Evolutionary conservation across 1,284 basidiomycete species (phyloP).

Genomic region (Sphaerobolus stellatus): DNA sequence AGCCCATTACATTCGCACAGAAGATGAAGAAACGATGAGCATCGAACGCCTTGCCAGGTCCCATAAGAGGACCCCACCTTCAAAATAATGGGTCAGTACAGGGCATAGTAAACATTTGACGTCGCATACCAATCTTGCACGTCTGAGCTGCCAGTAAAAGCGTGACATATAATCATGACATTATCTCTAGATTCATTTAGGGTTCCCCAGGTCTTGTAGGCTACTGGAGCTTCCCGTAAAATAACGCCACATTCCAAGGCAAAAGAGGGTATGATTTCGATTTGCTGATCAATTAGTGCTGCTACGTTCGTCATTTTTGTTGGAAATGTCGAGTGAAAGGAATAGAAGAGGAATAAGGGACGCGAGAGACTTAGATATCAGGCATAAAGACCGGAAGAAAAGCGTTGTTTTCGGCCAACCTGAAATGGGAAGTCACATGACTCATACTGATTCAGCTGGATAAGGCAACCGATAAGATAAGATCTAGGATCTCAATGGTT

Average conservation of each 20-base stretch:
- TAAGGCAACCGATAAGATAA: no score
- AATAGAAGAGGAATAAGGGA: no score
- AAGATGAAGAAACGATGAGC: constrained; percentile 89
- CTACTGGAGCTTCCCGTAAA: constrained; percentile 81
- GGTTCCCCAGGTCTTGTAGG: constrained; percentile 96
- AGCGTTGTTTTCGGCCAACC: no score
- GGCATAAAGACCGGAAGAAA: no score
- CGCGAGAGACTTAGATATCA: no score
- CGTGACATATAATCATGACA: constrained; percentile 96
- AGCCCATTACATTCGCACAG: constrained; percentile 91
- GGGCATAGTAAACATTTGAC: no score
- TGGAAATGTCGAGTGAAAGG: no score
- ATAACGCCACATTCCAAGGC: constrained; percentile 78
- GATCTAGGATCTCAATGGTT: no score
- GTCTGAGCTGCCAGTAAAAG: constrained; percentile 94
- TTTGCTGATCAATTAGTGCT: constrained; percentile 73
- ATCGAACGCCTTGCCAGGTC: constrained; percentile 88
- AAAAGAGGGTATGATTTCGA: constrained; percentile 70
- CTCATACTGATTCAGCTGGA: no score
- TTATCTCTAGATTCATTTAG: constrained; percentile 80
- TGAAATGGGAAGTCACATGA: no score
- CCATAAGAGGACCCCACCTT: constrained; percentile 98
- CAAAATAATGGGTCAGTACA: not conserved
- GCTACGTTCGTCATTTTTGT: no score
- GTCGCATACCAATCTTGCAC: constrained; percentile 97